A percentile compares a stretch with the other conserved stretches of the same genome.
phyloP scores from a whole-genome alignment of 2,329 filamentous ascomycete genomes.

The Bipolaris oryzae region DNA sequence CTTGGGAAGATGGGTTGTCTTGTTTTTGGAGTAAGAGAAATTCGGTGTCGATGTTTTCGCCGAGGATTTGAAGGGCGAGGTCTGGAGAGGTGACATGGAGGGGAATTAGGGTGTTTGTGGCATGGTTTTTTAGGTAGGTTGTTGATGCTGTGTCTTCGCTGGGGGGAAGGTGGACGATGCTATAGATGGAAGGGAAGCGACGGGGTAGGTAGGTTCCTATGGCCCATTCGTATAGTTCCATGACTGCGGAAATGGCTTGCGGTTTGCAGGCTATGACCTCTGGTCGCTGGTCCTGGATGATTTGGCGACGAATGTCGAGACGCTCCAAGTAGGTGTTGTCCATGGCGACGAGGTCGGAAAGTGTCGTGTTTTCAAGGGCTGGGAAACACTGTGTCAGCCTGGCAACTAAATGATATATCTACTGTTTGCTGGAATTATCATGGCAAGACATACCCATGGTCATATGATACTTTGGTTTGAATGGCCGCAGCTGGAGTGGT shows the following conservation, averaged over 20 bases:
- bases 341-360: slow-evolving; percentile 63
- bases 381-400: neutral
- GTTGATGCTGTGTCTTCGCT: slow-evolving; percentile 24
- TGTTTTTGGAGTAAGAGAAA: slow-evolving; percentile 61
- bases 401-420: neutral
- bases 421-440: neutral
- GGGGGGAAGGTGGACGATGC: slow-evolving; percentile 20
- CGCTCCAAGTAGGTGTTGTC: slow-evolving; percentile 64
- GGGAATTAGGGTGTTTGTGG: slow-evolving; percentile 53
- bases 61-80: slow-evolving; percentile 56
- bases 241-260: slow-evolving; percentile 54
- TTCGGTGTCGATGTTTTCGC: slow-evolving; percentile 63
- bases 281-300: slow-evolving; percentile 54
- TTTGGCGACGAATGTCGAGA: slow-evolving; percentile 55
- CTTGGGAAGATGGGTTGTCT: neutral
- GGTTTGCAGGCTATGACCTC: slow-evolving; percentile 50
- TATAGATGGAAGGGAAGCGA: slow-evolving; percentile 63
- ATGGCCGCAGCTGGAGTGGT: slow-evolving; percentile 61
- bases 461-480: slow-evolving; percentile 66
- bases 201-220: slow-evolving; percentile 61
- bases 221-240: slow-evolving; percentile 64
- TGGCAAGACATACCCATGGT: slow-evolving; percentile 61
- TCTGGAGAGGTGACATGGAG: slow-evolving; percentile 44
- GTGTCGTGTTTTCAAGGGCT: slow-evolving; percentile 60
- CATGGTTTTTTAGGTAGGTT: slow-evolving; percentile 51